Evolutionary conservation across 768 basidiomycete genomes (phyloP), one percentile per base, ranked within the genome.

Genomic region (Lyophyllum shimeji): DNA sequence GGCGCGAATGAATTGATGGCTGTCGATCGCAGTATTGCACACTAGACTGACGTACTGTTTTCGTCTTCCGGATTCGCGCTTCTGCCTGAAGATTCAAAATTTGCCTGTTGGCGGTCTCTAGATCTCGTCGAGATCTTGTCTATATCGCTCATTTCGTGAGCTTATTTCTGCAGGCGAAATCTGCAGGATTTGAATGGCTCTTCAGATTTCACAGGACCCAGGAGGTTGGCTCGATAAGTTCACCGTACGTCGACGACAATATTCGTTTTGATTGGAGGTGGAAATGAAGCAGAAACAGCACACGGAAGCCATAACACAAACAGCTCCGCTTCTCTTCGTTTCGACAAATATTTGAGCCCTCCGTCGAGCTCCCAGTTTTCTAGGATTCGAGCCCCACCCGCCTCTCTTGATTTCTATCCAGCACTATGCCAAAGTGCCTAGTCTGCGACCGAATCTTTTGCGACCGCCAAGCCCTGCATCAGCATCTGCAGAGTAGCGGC

Each of bases 401-500:
- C 24, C 21, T 24, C 3, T 11, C 24, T 25, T 2, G 3, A 29
- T 23, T 15, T 34, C 25, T 21, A 27, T n/a, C 17, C 15, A n/a
- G 11, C 33, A 12, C 8, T 8, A 61, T 61, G 60, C 60, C 57
- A 6, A 54, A 43, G 31, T 61, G 60, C 17, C 48, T 56, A 13
- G 51, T 50, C 17, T 50, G 40, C 25, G 46, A 48, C 8, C 50
- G 60, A 0, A 29, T 25, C 18, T 61, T 61, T 23, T 17, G 37
- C 3, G 52, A 58, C 31, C 42, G 53, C 12, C 57, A 61, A 34
- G 60, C 60, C 0, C 47, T 58, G 0, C 54, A 58, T 9, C 57
- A 58, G 31, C 60, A 61, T 45, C 54, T 61, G 1, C n/a, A 47
- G 5, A 49, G 40, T 1, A 50, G 47, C 21, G 52, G 54, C 0